Conservation (phyloP, 805 yeast species). For the Wickerhamiella azyma region DNA sequence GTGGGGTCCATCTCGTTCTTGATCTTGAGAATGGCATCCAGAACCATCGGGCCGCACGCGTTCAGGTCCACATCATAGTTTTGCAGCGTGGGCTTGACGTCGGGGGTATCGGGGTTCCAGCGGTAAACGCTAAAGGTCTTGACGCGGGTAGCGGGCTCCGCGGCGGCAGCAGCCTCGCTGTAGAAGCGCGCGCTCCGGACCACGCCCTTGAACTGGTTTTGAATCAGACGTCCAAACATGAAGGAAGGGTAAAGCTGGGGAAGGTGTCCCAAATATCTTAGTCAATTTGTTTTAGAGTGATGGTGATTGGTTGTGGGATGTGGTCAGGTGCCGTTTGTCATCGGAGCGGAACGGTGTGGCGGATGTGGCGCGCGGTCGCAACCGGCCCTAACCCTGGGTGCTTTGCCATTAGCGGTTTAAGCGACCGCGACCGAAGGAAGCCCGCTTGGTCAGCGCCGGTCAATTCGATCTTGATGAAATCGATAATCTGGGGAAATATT, state of each 20-base stretch:
- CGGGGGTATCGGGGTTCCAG: conserved; percentile 97
- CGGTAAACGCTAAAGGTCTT: conserved; percentile 89
- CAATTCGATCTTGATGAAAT: too few relatives aligned
- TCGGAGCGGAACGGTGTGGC: too few relatives aligned
- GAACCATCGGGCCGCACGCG: conserved; percentile 93
- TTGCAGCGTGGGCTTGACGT: conserved; percentile 76
- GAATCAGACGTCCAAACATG: conserved; percentile 1
- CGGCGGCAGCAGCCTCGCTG: conserved; percentile 27
- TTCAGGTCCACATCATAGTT: conserved; percentile 74
- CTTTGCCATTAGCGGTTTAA: too few relatives aligned
- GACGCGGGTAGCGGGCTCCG: conserved; percentile 41
- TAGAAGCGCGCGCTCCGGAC: not conserved
- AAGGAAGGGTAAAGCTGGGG: not conserved
- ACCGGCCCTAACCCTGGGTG: too few relatives aligned
- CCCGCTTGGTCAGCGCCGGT: too few relatives aligned
- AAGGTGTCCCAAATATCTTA: not conserved
- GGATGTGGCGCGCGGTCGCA: too few relatives aligned
- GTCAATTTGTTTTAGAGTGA: not conserved
- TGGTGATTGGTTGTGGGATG: not conserved
- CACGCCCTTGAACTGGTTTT: not conserved
- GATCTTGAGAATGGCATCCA: conserved; percentile 87
- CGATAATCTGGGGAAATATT: too few relatives aligned
- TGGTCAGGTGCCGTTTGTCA: too few relatives aligned
- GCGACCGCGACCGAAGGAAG: too few relatives aligned
- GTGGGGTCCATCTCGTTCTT: conserved; percentile 95